Evolutionary conservation across 1,284 basidiomycete species (phyloP).

Genomic region (Ceratobasidium sp.): DNA sequence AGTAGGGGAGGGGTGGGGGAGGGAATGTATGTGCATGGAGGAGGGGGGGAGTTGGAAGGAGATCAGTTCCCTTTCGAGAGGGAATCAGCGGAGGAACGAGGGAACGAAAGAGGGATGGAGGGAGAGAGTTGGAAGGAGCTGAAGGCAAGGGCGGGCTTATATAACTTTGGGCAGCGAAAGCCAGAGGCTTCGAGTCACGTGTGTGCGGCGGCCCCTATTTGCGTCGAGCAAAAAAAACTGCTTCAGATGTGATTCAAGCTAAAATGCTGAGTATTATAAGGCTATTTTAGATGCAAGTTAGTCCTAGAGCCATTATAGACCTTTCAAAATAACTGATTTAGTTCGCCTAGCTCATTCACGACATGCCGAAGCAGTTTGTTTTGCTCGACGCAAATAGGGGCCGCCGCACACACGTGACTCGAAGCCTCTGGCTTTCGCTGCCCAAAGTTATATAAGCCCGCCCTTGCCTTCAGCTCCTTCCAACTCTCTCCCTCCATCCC

Average conservation of each 20-base stretch:
- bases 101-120: background rate
- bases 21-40: background rate
- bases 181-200: slow-evolving; percentile 1
- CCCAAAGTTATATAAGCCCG: slow-evolving; percentile 6
- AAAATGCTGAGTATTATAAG: too few species aligned
- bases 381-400: slow-evolving; percentile 14
- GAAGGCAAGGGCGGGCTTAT: background rate
- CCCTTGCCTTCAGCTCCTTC: background rate
- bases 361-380: background rate
- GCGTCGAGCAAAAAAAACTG: background rate
- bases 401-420: slow-evolving; percentile 14
- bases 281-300: too few species aligned
- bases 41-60: background rate
- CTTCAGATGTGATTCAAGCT: too few species aligned
- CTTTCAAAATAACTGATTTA: too few species aligned
- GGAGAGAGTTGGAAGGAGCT: background rate
- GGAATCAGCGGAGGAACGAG: background rate
- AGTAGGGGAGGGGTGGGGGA: background rate
- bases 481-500: background rate
- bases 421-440: background rate
- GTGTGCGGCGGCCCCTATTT: slow-evolving; percentile 26
- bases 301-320: too few species aligned
- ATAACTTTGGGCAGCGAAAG: background rate
- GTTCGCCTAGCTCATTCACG: too few species aligned
- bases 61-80: background rate